Conservation (phyloP, 495 filamentous ascomycete species). For the Letharia columbiana region DNA sequence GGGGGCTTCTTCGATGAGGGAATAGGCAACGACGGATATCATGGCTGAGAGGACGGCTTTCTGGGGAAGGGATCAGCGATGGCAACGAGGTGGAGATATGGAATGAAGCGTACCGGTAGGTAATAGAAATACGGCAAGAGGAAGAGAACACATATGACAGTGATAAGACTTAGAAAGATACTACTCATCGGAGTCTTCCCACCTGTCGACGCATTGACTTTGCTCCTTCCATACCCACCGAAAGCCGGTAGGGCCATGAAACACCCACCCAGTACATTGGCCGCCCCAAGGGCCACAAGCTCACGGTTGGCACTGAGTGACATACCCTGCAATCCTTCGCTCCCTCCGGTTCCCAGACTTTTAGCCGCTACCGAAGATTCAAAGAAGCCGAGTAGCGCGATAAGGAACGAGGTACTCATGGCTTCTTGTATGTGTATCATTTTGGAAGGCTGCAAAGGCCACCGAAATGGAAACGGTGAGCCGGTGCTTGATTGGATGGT, state of each 20-base stretch:
- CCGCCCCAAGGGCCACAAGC: conserved; percentile 82
- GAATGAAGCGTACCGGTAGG: conserved; percentile 57
- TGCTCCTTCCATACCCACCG: conserved; percentile 92
- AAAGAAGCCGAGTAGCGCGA: conserved; percentile 93
- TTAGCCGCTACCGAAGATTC: conserved; percentile 98
- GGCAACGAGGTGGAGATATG: not conserved
- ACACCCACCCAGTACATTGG: conserved; percentile 82
- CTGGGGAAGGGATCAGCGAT: conserved; percentile 34
- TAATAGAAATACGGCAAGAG: conserved; percentile 90
- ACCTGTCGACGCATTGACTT: conserved; percentile 86
- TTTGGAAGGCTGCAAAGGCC: conserved; percentile 67
- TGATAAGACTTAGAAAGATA: conserved; percentile 72
- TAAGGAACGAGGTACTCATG: conserved; percentile 86
- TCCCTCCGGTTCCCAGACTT: conserved; percentile 58
- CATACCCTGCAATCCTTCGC: conserved; percentile 62
- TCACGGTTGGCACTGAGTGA: conserved; percentile 86
- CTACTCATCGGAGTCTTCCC: conserved; percentile 89
- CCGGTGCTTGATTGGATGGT: conserved; percentile 61
- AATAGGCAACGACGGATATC: conserved; percentile 92
- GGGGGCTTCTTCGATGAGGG: conserved; percentile 89
- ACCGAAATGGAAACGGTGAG: conserved; percentile 62
- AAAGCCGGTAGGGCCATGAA: conserved; percentile 91
- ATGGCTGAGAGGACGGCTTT: conserved; percentile 91
- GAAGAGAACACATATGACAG: conserved; percentile 67
- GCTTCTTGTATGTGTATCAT: conserved; percentile 78